A percentile compares a stretch with the other conserved stretches of the same genome.
phyloP scores from a whole-genome alignment of 75 land plant species.

The Sequoiadendron giganteum region DNA sequence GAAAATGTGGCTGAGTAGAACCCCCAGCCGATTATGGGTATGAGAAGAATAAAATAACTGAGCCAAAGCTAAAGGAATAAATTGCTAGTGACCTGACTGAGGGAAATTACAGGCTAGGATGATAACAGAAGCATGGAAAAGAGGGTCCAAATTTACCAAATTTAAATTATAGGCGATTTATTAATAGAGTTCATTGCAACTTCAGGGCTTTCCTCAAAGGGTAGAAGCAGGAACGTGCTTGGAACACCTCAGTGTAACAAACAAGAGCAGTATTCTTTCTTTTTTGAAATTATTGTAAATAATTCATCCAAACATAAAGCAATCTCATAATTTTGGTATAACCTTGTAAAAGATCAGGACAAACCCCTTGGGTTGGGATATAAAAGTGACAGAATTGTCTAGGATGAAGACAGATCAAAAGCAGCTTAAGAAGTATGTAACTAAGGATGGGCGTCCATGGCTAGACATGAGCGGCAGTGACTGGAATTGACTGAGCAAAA shows the following conservation, averaged over 20 bases:
- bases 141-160: neutral
- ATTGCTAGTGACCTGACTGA: neutral
- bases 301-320: neutral
- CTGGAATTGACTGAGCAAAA: neutral
- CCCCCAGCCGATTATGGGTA: neutral
- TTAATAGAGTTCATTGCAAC: neutral
- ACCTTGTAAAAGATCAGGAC: neutral
- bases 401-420: neutral
- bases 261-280: neutral
- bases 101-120: neutral
- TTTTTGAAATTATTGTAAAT: neutral
- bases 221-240: neutral
- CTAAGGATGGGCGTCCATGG: neutral
- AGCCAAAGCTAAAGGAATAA: neutral
- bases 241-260: neutral
- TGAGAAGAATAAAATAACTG: neutral
- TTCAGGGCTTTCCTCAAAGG: neutral
- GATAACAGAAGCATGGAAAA: neutral
- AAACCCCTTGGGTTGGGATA: neutral
- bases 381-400: neutral
- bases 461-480: neutral
- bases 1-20: neutral
- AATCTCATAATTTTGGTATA: neutral
- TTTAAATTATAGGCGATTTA: neutral
- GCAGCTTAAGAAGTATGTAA: neutral